A percentile compares a stretch with the other conserved stretches of the same genome.
phyloP scores from a whole-genome alignment of 768 basidiomycete species.

The Epithele typhae region DNA sequence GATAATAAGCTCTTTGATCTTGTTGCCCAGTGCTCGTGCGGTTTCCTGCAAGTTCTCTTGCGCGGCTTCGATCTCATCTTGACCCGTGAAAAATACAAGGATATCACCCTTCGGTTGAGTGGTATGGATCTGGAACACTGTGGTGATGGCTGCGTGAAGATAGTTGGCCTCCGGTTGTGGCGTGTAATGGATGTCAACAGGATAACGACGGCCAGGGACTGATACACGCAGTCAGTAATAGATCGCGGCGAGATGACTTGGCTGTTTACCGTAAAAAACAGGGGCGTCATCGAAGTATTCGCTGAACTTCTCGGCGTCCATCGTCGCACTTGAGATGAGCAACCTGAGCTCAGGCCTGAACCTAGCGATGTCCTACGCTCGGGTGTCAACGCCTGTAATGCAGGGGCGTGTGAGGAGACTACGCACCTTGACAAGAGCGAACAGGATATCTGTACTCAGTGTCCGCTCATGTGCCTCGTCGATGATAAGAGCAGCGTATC shows the following conservation, averaged over 20 bases:
- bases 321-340: conserved; percentile 93
- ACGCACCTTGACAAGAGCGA: conserved; percentile 96
- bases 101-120: conserved; percentile 98
- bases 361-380: conserved; percentile 82
- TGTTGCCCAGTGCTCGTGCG: conserved; percentile 90
- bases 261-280: conserved; percentile 76
- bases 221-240: conserved; percentile 12
- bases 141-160: conserved; percentile 96
- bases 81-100: conserved; percentile 95
- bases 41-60: conserved; percentile 97
- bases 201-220: conserved; percentile 97
- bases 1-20: conserved; percentile 89
- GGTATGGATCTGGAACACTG: conserved; percentile 98
- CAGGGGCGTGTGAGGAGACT: conserved; percentile 6
- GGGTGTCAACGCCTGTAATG: conserved; percentile 25
- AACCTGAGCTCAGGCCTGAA: conserved; percentile 93
- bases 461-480: conserved; percentile 99
- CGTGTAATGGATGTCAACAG: conserved; percentile 98
- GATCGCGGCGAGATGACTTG: no score
- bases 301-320: conserved; percentile 97
- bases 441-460: conserved; percentile 96
- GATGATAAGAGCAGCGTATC: conserved; percentile 93
- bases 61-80: conserved; percentile 98
- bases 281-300: conserved; percentile 97
- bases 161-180: conserved; percentile 99